Percentiles rank a stretch among this genome's conserved stretches.
Evolutionary conservation across 2,329 filamentous ascomycete genomes (phyloP).

Genomic region (Cladosporium velox): DNA sequence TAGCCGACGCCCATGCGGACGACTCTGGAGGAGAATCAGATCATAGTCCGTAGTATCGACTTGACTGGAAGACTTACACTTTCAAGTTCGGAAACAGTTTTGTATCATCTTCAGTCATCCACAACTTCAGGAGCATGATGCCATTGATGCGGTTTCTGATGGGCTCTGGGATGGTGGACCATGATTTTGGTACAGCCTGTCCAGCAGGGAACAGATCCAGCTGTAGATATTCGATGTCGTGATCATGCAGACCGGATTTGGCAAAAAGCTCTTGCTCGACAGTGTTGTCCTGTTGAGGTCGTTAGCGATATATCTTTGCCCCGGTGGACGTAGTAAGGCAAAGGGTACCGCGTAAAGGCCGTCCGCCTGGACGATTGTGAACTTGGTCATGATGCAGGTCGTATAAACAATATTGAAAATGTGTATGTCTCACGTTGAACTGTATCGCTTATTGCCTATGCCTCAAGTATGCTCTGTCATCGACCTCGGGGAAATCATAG

Average conservation of each 20-base stretch:
- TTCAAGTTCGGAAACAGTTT: conserved; percentile 36
- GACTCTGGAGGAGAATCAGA: conserved; percentile 26
- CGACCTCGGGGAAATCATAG: not conserved
- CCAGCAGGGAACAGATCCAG: conserved; percentile 30
- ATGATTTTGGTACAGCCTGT: conserved; percentile 29
- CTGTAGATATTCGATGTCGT: conserved; percentile 31
- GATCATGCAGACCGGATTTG: conserved; percentile 27
- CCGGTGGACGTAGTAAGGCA: too few relatives aligned
- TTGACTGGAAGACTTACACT: conserved; percentile 27
- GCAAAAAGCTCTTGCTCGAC: conserved; percentile 35
- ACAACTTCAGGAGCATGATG: conserved; percentile 35
- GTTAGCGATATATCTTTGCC: not conserved
- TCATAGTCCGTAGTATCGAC: too few relatives aligned
- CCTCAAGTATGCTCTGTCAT: not conserved
- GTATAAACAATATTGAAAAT: not conserved
- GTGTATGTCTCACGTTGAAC: not conserved
- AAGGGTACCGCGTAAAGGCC: conserved; percentile 31
- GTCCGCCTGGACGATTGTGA: conserved; percentile 36
- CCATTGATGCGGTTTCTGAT: conserved; percentile 32
- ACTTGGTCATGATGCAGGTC: conserved; percentile 22
- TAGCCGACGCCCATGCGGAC: conserved; percentile 39
- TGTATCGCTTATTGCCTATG: not conserved
- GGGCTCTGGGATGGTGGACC: conserved; percentile 34
- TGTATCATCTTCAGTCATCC: conserved; percentile 32
- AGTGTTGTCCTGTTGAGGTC: conserved; percentile 25